These are phyloP conservation scores for Choanephora cucurbitarum DNA, from an alignment of 371 early-diverging fungal genomes.

Conservation along the genomic window DNA sequence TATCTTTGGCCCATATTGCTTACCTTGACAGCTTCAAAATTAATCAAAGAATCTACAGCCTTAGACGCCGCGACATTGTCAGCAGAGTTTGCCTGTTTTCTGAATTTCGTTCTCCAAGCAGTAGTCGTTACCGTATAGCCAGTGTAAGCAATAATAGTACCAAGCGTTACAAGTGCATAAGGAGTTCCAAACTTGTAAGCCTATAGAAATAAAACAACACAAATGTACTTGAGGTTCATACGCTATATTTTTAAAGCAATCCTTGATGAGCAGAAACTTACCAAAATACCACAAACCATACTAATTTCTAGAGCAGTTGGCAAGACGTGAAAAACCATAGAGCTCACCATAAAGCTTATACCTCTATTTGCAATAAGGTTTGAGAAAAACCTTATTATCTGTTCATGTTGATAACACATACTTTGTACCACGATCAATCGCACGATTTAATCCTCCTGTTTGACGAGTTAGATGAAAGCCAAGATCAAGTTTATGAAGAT, in stretches of 20 bases:
- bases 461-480: conserved; percentile 89
- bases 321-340: conserved; percentile 90
- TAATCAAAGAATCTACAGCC: conserved; percentile 92
- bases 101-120: conserved; percentile 83
- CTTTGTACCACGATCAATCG: conserved; percentile 98
- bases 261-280: conserved; percentile 16
- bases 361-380: conserved; percentile 57
- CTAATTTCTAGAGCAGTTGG: conserved; percentile 95
- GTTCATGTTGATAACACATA: conserved; percentile 24
- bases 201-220: conserved; percentile 30
- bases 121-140: conserved; percentile 89
- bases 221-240: too few relatives aligned
- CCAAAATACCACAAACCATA: conserved; percentile 92
- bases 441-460: conserved; percentile 93
- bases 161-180: conserved; percentile 85
- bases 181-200: conserved; percentile 82
- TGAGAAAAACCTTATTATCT: not conserved
- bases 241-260: not conserved
- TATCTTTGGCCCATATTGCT: not conserved
- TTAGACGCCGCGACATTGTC: conserved; percentile 92
- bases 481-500: conserved; percentile 84
- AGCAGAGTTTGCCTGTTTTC: conserved; percentile 89
- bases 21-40: conserved; percentile 94
- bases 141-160: conserved; percentile 84
- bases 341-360: conserved; percentile 89